Conservation (phyloP, 306 rosid species). For the Medicago ruthenica region DNA sequence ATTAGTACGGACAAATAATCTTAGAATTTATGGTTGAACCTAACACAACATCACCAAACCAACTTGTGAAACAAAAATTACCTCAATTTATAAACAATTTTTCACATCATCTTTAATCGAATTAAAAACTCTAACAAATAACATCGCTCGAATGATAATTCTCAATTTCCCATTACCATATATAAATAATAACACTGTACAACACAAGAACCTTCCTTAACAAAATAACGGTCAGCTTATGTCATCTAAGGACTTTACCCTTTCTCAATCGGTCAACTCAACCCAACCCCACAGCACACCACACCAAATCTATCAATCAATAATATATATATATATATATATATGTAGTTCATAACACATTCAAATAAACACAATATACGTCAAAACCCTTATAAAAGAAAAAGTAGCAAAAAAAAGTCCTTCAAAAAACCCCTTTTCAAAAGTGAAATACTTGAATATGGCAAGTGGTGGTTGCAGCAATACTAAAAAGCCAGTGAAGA, state of each 20-base stretch:
- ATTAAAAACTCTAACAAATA: too few species aligned
- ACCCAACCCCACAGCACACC: not conserved
- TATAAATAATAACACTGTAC: too few species aligned
- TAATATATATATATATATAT: not conserved
- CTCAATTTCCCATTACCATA: too few species aligned
- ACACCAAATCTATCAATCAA: not conserved
- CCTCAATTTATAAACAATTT: too few species aligned
- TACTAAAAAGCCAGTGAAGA: slow-evolving; percentile 43
- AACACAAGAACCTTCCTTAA: not conserved
- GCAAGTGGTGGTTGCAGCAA: not conserved
- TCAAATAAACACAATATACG: not conserved
- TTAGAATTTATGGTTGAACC: too few species aligned
- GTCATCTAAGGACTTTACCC: not conserved
- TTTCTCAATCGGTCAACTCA: not conserved
- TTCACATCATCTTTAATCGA: too few species aligned
- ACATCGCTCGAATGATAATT: too few species aligned
- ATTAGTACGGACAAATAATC: too few species aligned
- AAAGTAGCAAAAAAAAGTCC: not conserved
- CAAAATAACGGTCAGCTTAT: slow-evolving; percentile 4
- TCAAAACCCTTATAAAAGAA: not conserved
- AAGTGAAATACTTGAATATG: not conserved
- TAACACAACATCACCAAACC: too few species aligned
- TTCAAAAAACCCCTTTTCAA: not conserved
- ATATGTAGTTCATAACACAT: not conserved
- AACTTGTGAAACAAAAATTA: too few species aligned